Evolutionary conservation across 495 filamentous ascomycete genomes (phyloP).

Genomic region (Rostrohypoxylon terebratum): DNA sequence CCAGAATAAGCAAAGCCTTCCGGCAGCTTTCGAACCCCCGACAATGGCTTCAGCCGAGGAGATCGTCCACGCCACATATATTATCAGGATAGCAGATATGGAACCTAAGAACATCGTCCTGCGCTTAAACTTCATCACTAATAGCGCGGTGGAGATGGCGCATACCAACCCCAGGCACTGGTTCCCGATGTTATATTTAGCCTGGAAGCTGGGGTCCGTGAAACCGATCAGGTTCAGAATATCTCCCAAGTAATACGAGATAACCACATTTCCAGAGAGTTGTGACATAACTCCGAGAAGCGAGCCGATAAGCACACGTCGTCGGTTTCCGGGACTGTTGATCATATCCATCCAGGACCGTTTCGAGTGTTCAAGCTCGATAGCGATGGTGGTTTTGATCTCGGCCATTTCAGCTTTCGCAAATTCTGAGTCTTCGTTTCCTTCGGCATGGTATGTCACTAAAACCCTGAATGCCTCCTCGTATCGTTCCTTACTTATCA

Average conservation of each 20-base stretch:
- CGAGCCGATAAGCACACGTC: conserved; percentile 67
- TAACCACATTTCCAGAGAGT: conserved; percentile 73
- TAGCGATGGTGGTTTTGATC: conserved; percentile 68
- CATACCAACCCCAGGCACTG: conserved; percentile 63
- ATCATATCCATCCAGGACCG: conserved; percentile 68
- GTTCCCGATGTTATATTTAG: conserved; percentile 66
- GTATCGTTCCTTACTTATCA: conserved; percentile 68
- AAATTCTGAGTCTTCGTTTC: conserved; percentile 65
- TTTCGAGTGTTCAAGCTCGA: conserved; percentile 67
- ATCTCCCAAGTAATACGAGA: conserved; percentile 65
- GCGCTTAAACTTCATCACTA: conserved; percentile 62
- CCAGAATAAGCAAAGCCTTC: conserved; percentile 64
- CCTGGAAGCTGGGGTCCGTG: conserved; percentile 60
- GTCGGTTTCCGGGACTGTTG: conserved; percentile 64
- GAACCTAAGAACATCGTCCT: conserved; percentile 64
- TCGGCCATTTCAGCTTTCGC: conserved; percentile 71
- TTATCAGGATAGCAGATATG: conserved; percentile 56
- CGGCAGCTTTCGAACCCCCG: conserved; percentile 53
- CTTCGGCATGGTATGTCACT: conserved; percentile 71
- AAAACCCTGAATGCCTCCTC: conserved; percentile 70
- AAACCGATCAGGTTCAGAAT: conserved; percentile 56
- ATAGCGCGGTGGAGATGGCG: conserved; percentile 59
- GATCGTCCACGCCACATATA: conserved; percentile 65
- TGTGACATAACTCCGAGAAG: conserved; percentile 72
- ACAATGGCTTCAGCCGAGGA: conserved; percentile 60